Conservation (phyloP, 2,329 filamentous ascomycete species). For the Colletotrichum sp. region DNA sequence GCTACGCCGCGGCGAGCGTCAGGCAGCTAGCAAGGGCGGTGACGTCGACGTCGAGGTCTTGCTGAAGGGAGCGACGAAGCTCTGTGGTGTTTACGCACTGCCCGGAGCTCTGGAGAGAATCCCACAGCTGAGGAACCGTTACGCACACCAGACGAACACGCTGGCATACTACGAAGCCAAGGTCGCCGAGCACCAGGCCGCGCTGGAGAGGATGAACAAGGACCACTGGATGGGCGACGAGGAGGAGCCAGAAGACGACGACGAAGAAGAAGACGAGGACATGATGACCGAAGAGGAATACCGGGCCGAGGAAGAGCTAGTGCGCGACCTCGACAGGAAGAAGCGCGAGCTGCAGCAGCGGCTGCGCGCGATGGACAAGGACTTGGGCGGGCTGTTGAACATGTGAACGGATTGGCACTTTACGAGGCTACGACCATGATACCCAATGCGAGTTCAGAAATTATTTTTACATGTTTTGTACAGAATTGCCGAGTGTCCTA, state of each 20-base stretch:
- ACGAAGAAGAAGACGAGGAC: conserved; percentile 42
- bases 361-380: conserved; percentile 59
- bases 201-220: conserved; percentile 76
- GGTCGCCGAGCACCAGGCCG: conserved; percentile 76
- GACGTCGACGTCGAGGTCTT: conserved; percentile 89
- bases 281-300: conserved; percentile 73
- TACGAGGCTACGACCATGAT: conserved; percentile 2
- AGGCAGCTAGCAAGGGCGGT: conserved; percentile 56
- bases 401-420: conserved; percentile 43
- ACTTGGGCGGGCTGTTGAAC: conserved; percentile 57
- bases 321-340: conserved; percentile 59
- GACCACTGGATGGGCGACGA: conserved; percentile 62
- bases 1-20: conserved; percentile 64
- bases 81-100: conserved; percentile 86
- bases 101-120: conserved; percentile 82
- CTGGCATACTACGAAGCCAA: conserved; percentile 81
- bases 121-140: conserved; percentile 70
- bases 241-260: conserved; percentile 51
- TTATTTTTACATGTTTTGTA: not conserved
- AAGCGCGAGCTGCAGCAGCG: conserved; percentile 61
- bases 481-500: not conserved
- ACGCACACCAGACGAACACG: conserved; percentile 74
- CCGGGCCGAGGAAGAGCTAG: conserved; percentile 71
- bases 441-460: conserved; percentile 8
- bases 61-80: conserved; percentile 85